phyloP scores from a whole-genome alignment of 345 rosid species.

The Euphorbia lathyris region DNA sequence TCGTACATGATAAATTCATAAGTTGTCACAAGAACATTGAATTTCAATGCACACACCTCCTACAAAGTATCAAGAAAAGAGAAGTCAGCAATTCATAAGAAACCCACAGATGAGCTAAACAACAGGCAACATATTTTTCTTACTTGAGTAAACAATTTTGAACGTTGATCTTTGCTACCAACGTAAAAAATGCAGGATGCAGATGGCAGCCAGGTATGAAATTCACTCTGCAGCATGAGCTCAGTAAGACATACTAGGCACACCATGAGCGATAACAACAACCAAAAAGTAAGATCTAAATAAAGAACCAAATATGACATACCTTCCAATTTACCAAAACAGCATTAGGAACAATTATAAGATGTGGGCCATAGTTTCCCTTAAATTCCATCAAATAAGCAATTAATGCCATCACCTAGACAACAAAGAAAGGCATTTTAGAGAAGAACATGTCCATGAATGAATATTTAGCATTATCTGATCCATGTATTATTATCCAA shows the following conservation, averaged over 20 bases:
- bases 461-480: background rate
- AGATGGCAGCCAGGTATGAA: constrained; percentile 96
- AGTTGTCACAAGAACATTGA: constrained; percentile 96
- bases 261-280: constrained; percentile 11
- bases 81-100: constrained; percentile 21
- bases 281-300: background rate
- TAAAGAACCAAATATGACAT: constrained; percentile 25
- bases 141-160: constrained; percentile 96
- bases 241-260: constrained; percentile 14
- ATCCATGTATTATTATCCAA: constrained; percentile 2
- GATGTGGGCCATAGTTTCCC: constrained; percentile 99
- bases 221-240: constrained; percentile 72
- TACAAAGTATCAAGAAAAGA: constrained; percentile 26
- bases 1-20: constrained; percentile 99
- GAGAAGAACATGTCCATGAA: constrained; percentile 5
- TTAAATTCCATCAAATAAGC: constrained; percentile 99
- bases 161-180: constrained; percentile 89
- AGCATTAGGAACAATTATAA: constrained; percentile 98
- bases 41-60: constrained; percentile 98
- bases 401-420: constrained; percentile 97
- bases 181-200: constrained; percentile 94
- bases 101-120: constrained; percentile 5
- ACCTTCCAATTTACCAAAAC: constrained; percentile 99
- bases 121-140: constrained; percentile 9
- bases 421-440: constrained; percentile 19